Conservation (phyloP, 495 filamentous ascomycete genomes). For the Aspergillus leporis region DNA sequence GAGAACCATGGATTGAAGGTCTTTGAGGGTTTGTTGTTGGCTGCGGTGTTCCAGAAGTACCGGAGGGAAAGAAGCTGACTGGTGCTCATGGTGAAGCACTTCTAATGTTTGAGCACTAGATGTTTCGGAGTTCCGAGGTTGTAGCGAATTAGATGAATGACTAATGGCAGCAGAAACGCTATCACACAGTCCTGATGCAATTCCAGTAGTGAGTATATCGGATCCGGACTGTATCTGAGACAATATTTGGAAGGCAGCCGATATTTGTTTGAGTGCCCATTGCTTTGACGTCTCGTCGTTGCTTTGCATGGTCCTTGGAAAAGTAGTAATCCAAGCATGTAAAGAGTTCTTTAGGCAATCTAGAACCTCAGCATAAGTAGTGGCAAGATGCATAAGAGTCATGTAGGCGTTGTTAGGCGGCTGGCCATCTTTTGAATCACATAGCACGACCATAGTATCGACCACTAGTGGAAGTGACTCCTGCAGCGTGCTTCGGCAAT, state of each 20-base stretch:
- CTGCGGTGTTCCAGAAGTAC: conserved; percentile 65
- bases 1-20: conserved; percentile 48
- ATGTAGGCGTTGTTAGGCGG: conserved; percentile 38
- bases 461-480: conserved; percentile 70
- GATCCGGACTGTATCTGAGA: conserved; percentile 65
- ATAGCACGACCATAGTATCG: conserved; percentile 78
- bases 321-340: conserved; percentile 76
- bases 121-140: conserved; percentile 27
- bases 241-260: conserved; percentile 69
- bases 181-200: conserved; percentile 56
- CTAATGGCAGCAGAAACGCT: conserved; percentile 45
- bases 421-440: conserved; percentile 50
- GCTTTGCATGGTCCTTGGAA: conserved; percentile 81
- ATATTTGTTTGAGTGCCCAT: conserved; percentile 69
- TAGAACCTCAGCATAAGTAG: conserved; percentile 61
- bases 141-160: conserved; percentile 25
- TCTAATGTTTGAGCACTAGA: conserved; percentile 25
- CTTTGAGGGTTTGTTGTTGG: conserved; percentile 58
- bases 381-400: conserved; percentile 58
- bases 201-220: conserved; percentile 64
- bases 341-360: conserved; percentile 71
- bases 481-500: conserved; percentile 71
- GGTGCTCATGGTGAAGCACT: conserved; percentile 22
- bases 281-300: conserved; percentile 78
- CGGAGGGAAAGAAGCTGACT: conserved; percentile 52